Base-by-base conservation (phyloP, 495 filamentous ascomycete species). In the Penicillium cosmopolitanum region DNA sequence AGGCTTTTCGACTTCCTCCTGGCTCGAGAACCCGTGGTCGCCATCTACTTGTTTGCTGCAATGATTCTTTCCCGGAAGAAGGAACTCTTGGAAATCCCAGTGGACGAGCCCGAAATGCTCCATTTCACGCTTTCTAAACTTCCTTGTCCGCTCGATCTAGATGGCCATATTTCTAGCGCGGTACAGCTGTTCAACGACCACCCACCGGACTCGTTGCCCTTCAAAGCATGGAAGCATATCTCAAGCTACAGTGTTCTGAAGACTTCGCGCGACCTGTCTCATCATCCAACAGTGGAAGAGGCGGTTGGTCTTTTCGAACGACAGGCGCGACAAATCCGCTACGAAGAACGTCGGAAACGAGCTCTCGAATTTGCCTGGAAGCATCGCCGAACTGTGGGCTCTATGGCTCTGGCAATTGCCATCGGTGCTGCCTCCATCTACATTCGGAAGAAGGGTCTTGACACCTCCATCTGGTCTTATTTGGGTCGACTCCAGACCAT, bases 91-190 rank as follows among this genome's bases (percentile, higher is more conserved):
- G 89, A 89, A 33, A 91, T 91, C 12, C 87, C 91, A 0, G 70
- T 77, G 16, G 89, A 96, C 52, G 95, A 98, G 68, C 90, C 92
- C 12, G 96, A 97, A 67, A 96, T 98, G 87, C 83, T 98, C 16
- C 92, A 96, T 72, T 90, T 86, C 48, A 86, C 89, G 6, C 83
- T 98, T 3, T 93, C 89, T 5, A 97, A 96, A 71, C 82, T 98
- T 2, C 95, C 95, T 0, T 83, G 82, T 46, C 87, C 90, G 10
- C 80, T 97, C n/a, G 85, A 97, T 63, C 73, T 98, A 23, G 95
- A 98, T 57, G 77, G 74, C 4, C 79, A 96, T 36, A 89, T 98
- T 56, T 61, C 73, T 16, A 75, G 77, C 28, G 87, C 96, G 13
- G 75, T 83, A 5, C 51, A 62, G 21, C 80, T 97, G 0, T 89